Conservation (phyloP, 2,329 filamentous ascomycete genomes). For the Balansia obtecta region DNA sequence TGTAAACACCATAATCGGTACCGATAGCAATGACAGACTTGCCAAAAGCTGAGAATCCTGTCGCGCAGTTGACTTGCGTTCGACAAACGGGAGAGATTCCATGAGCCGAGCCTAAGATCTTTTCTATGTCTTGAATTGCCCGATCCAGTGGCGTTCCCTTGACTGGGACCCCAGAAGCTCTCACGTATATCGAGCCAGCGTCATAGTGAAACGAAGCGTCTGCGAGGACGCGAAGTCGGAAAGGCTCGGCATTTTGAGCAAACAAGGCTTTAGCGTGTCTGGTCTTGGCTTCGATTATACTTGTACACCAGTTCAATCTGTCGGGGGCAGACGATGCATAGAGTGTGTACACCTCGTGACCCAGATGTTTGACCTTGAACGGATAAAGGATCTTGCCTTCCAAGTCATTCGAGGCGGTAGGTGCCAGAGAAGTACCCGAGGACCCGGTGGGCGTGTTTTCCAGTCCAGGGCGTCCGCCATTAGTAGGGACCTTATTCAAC, state of each 20-base stretch:
- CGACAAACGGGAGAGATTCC: constrained; percentile 69
- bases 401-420: constrained; percentile 45
- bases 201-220: constrained; percentile 87
- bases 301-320: constrained; percentile 80
- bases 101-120: constrained; percentile 56
- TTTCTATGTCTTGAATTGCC: constrained; percentile 80
- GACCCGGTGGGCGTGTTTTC: constrained; percentile 56
- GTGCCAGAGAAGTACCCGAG: constrained; percentile 45
- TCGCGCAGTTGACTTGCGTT: constrained; percentile 83
- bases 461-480: constrained; percentile 44
- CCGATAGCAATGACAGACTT: constrained; percentile 86
- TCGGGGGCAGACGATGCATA: constrained; percentile 68
- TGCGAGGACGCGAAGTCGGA: constrained; percentile 80
- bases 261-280: constrained; percentile 79
- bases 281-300: constrained; percentile 91
- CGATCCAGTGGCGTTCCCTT: constrained; percentile 84
- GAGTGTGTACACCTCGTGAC: constrained; percentile 83
- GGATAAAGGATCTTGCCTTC: constrained; percentile 84
- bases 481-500: constrained; percentile 42
- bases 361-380: constrained; percentile 91
- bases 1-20: constrained; percentile 87
- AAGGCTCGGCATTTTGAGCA: constrained; percentile 90
- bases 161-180: constrained; percentile 59
- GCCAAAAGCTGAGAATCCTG: constrained; percentile 73
- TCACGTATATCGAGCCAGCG: constrained; percentile 42